phyloP scores from a whole-genome alignment of 176 grass and related monocot genomes.

The Canna indica region DNA sequence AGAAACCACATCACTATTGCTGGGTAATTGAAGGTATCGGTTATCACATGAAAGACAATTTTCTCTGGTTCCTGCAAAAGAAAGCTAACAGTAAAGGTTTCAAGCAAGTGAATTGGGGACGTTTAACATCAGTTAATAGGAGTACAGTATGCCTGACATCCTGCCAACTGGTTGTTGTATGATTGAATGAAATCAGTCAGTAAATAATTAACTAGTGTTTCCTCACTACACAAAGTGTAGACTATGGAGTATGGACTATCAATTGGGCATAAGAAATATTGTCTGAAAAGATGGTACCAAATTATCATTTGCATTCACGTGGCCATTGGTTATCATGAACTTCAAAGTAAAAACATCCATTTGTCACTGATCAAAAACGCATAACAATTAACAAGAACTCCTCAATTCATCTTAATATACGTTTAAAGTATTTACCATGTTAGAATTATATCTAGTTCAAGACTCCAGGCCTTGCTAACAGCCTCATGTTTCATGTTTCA shows the following conservation, averaged over 20 bases:
- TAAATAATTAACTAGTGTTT: neutral
- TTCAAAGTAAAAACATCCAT: neutral
- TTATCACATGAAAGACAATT: constrained; percentile 79
- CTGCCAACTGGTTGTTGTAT: neutral
- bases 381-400: no score
- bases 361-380: no score
- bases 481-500: no score
- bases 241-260: neutral
- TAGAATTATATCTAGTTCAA: neutral
- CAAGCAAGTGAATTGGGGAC: neutral
- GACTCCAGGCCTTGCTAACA: no score
- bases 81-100: constrained; percentile 16
- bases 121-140: constrained; percentile 11
- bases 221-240: neutral
- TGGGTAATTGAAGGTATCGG: constrained; percentile 73
- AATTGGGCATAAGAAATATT: neutral
- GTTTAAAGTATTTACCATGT: neutral
- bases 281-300: neutral
- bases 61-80: constrained; percentile 51
- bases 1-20: constrained; percentile 91
- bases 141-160: neutral
- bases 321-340: neutral
- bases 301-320: neutral
- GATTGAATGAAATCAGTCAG: neutral
- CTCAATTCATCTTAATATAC: neutral